A percentile compares a stretch with the other conserved stretches of the same genome.
Evolutionary conservation across 257 asterid genomes (phyloP).

Genomic region (Solanum pinnatisectum): DNA sequence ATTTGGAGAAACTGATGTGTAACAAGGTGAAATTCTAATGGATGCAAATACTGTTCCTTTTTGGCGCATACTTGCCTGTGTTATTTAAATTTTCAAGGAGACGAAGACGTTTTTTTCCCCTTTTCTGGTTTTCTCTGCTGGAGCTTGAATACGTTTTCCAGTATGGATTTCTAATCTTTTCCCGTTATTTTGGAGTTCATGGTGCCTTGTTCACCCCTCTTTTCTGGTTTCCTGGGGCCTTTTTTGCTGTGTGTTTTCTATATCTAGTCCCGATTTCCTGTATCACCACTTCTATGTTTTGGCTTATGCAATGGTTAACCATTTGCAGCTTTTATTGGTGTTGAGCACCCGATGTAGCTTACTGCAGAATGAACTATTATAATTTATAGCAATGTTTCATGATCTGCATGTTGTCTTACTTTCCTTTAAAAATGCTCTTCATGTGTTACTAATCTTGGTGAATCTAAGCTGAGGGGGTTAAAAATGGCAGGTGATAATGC

Average conservation of each 20-base stretch:
- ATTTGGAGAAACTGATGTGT: not conserved
- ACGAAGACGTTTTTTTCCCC: not conserved
- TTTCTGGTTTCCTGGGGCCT: not conserved
- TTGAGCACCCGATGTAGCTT: not conserved
- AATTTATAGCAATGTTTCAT: not conserved
- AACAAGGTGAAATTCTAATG: not conserved
- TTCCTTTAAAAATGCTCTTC: not conserved
- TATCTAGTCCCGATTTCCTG: not conserved
- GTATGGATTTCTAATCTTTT: not conserved
- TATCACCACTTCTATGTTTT: not conserved
- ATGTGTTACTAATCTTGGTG: not conserved
- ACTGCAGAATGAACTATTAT: not conserved
- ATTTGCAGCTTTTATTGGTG: not conserved
- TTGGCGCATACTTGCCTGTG: not conserved
- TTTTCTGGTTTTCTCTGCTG: not conserved
- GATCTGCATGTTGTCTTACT: not conserved
- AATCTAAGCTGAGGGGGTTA: not conserved
- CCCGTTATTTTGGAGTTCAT: not conserved
- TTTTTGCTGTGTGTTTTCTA: not conserved
- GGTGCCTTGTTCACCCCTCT: not conserved
- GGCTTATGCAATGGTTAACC: not conserved
- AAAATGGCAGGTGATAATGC: constrained; percentile 22
- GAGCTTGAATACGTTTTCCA: not conserved
- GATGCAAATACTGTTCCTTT: not conserved
- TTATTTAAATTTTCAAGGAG: not conserved